phyloP scores from a whole-genome alignment of 371 early-diverging fungal species.

The Synchytrium microbalum region DNA sequence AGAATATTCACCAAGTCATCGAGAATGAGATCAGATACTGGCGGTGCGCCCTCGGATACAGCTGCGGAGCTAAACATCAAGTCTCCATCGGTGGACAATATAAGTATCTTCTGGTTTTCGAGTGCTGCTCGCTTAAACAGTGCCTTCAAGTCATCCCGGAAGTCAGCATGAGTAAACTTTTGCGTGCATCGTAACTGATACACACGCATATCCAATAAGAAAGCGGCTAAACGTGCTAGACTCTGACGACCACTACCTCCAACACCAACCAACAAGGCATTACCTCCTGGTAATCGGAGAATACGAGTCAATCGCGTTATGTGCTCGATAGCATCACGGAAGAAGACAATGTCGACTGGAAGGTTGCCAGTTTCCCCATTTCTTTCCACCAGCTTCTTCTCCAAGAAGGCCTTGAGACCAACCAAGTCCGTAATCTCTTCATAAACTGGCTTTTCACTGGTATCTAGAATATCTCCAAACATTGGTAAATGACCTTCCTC shows the following conservation, averaged over 20 bases:
- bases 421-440: constrained; percentile 41
- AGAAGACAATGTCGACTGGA: constrained; percentile 45
- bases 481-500: constrained; percentile 29
- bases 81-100: constrained; percentile 45
- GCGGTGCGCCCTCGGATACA: background rate
- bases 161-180: constrained; percentile 42
- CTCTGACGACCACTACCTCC: constrained; percentile 47
- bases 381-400: constrained; percentile 41
- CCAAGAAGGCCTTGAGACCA: constrained; percentile 35
- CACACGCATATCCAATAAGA: constrained; percentile 30
- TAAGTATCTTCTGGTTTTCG: constrained; percentile 37
- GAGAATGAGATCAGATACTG: constrained; percentile 30
- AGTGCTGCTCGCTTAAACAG: constrained; percentile 38
- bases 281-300: constrained; percentile 39
- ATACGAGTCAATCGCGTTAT: constrained; percentile 45
- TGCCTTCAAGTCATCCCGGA: constrained; percentile 47
- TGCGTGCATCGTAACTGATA: constrained; percentile 51
- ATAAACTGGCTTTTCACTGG: constrained; percentile 30
- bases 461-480: constrained; percentile 41
- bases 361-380: constrained; percentile 46
- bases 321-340: constrained; percentile 49
- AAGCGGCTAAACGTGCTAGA: constrained; percentile 41
- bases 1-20: constrained; percentile 46
- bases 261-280: constrained; percentile 48
- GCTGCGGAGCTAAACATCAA: constrained; percentile 17